Conservation (phyloP, 768 basidiomycete species). For the Psilocybe cyanescens region DNA sequence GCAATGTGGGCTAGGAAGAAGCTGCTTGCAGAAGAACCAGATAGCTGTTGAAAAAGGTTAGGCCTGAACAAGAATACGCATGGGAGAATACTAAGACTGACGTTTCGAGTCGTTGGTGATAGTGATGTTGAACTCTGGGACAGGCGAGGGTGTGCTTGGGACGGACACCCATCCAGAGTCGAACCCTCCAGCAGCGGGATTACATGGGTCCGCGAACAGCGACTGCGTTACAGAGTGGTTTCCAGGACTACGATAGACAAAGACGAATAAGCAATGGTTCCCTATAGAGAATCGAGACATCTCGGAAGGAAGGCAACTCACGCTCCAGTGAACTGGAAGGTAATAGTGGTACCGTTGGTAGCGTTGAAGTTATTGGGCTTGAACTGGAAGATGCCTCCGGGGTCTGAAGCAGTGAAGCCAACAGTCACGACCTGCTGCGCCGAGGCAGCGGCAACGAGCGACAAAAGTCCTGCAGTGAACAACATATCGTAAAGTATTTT, state of each 20-base stretch:
- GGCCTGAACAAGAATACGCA: conserved; percentile 21
- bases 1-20: conserved; percentile 45
- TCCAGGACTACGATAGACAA: conserved; percentile 39
- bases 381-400: conserved; percentile 48
- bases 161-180: conserved; percentile 57
- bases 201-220: conserved; percentile 46
- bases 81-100: conserved; percentile 26
- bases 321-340: conserved; percentile 53
- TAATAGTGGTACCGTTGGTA: conserved; percentile 46
- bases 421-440: conserved; percentile 41
- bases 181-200: conserved; percentile 48
- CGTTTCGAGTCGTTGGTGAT: conserved; percentile 50
- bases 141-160: conserved; percentile 23
- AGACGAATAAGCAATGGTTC: not conserved
- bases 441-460: conserved; percentile 18
- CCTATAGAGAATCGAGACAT: not conserved
- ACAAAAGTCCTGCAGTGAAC: conserved; percentile 13
- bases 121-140: conserved; percentile 53
- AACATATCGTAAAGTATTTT: conserved; percentile 6
- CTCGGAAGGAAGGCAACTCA: conserved; percentile 26
- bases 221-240: conserved; percentile 62
- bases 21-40: conserved; percentile 65
- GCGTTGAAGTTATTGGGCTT: conserved; percentile 46
- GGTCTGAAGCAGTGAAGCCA: conserved; percentile 30
- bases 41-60: conserved; percentile 36